Evolutionary conservation across 2,329 filamentous ascomycete species (phyloP).

Genomic region (Neofusicoccum umdonicola): DNA sequence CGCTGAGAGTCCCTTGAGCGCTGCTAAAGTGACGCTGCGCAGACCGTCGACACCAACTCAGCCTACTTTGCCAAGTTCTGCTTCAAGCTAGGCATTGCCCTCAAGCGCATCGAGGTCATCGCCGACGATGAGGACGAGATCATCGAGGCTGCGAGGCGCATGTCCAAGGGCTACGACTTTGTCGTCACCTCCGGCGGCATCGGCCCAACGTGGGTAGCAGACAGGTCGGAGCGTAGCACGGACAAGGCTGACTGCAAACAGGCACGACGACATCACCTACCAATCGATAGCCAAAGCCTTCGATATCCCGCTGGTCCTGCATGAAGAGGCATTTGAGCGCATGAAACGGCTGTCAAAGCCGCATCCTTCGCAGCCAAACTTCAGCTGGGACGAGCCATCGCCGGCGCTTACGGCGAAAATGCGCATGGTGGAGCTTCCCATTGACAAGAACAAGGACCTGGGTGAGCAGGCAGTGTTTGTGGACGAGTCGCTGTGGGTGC

Average conservation of each 20-base stretch:
- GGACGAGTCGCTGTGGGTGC: constrained; percentile 83
- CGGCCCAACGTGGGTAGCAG: constrained; percentile 75
- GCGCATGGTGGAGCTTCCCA: constrained; percentile 86
- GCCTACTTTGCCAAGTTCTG: constrained; percentile 65
- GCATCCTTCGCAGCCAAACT: constrained; percentile 68
- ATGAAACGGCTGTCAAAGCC: constrained; percentile 82
- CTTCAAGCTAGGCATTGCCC: constrained; percentile 62
- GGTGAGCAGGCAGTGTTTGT: constrained; percentile 77
- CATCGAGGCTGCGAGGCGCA: constrained; percentile 77
- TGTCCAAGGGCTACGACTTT: constrained; percentile 89
- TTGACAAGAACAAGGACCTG: constrained; percentile 63
- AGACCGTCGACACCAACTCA: constrained; percentile 67
- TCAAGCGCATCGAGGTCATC: constrained; percentile 90
- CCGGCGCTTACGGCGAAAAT: constrained; percentile 76
- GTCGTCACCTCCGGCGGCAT: constrained; percentile 95
- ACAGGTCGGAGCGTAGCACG: constrained; percentile 20
- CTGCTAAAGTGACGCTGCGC: constrained; percentile 5
- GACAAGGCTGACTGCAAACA: constrained; percentile 37
- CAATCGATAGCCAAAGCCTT: constrained; percentile 91
- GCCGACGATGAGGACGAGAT: constrained; percentile 91
- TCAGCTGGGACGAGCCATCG: constrained; percentile 82
- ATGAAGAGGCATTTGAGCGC: constrained; percentile 71
- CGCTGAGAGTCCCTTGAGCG: background rate
- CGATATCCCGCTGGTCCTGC: constrained; percentile 69
- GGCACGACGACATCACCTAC: constrained; percentile 98